Percentiles rank a stretch among this genome's conserved stretches.
phyloP scores from a whole-genome alignment of 2,329 filamentous ascomycete species.

The Verticillium albo-atrum region DNA sequence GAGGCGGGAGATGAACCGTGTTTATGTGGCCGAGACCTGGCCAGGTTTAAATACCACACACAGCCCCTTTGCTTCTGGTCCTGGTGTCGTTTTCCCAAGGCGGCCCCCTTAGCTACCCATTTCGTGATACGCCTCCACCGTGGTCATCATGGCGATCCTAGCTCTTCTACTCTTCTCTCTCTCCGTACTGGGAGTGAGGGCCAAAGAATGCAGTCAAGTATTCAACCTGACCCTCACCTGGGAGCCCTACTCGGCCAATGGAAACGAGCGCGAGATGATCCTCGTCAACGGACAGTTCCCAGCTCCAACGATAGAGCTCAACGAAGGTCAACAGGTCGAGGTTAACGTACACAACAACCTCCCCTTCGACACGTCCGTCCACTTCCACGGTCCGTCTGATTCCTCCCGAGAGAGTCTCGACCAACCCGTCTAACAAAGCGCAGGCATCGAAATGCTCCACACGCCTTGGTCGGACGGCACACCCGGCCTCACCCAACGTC shows the following conservation, averaged over 20 bases:
- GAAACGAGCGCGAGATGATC: slow-evolving; percentile 36
- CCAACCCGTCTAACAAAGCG: background rate
- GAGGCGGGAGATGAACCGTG: background rate
- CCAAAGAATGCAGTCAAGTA: slow-evolving; percentile 5
- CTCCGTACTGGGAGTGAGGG: slow-evolving; percentile 9
- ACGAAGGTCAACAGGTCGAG: slow-evolving; percentile 45
- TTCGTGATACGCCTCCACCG: background rate
- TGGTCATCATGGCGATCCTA: background rate
- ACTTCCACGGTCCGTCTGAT: slow-evolving; percentile 38
- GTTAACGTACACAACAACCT: slow-evolving; percentile 41
- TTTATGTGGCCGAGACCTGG: background rate
- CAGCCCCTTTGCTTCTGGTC: background rate
- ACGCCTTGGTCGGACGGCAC: slow-evolving; percentile 60
- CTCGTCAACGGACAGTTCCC: slow-evolving; percentile 59
- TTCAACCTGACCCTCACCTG: slow-evolving; percentile 29
- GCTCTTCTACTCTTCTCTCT: slow-evolving; percentile 6
- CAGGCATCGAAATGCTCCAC: slow-evolving; percentile 21
- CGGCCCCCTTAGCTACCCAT: background rate
- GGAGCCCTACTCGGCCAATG: slow-evolving; percentile 36
- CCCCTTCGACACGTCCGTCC: slow-evolving; percentile 42
- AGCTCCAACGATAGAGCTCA: slow-evolving; percentile 52
- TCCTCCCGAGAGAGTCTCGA: background rate
- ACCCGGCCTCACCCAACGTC: slow-evolving; percentile 49
- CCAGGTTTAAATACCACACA: background rate
- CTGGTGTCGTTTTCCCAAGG: background rate